Base-by-base conservation (phyloP, 140 eudicot species). In the Ambrosia hybrid region DNA sequence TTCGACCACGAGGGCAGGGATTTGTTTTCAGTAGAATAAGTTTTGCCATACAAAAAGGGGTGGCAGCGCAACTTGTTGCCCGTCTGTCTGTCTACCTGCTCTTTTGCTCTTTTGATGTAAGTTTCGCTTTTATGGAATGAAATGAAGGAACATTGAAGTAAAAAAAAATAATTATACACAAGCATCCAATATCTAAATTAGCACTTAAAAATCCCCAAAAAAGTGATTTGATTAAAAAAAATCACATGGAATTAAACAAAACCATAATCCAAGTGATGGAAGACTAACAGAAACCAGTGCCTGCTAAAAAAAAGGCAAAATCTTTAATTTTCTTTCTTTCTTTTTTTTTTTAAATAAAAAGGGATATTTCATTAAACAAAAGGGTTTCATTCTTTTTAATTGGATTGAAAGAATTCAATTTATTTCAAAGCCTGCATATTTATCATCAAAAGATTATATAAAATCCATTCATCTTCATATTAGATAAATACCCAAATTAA, bases 211-310 rank as follows among this genome's bases (percentile, higher is more conserved):
- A 53, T 7, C 70, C 37, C 49, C 26, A 5, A 62, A 62, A 57
- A 60, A 33, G 17, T 34, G 41, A 21, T 58, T 43, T 9, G 8
- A 41, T 5, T 41, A 5, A 33, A 59, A 26, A 8, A 58, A n/a
- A 38, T 64, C 66, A 64, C 69, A 64, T 64, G 69, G 21, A 61
- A 36, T 36, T 61, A 21, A 64, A 14, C 69, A 64, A 39, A 39
- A 62, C 46, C 34, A 51, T 13, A 63, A 63, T 63, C 33, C 51
- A 63, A 63, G 9, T 5, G 34, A 30, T 30, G 34, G 5, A 63
- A 39, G 37, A n/a, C 3, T 9, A 65, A 15, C 70, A 41, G 9
- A 46, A 67, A 33, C 39, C 34, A 67, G 17, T 43, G 16, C 45
- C 17, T 33, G 36, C 21, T 16, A 30, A 30, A 6, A 16, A 16